Evolutionary conservation across 306 rosid genomes (phyloP), one percentile per base, ranked within the genome.

Genomic region (Prunus campanulata): DNA sequence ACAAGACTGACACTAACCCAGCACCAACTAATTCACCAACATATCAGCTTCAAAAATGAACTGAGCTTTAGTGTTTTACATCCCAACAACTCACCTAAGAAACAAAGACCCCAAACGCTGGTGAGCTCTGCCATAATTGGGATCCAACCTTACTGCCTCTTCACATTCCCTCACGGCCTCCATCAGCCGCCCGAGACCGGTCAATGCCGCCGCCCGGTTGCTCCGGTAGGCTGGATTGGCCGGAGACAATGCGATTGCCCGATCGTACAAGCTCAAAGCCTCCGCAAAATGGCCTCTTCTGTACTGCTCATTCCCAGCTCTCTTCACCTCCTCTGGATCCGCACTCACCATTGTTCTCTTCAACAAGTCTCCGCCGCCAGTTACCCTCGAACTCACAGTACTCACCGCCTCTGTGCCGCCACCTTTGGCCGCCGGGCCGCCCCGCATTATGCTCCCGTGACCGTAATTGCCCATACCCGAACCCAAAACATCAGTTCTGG

Each of bases 391-490:
- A 49, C 51, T 68, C 25, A 25, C 54, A 27, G n/a, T 30, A 47
- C 72, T 30, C 54, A 20, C 42, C 7, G 69, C 72, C 44, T 69
- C 90, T 2, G 66, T 77, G 0, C 72, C 64, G 50, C 67, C 61
- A 15, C 82, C 68, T 82, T 88, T 85, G 13, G 74, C 74, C 2
- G 89, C 70, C 0, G 52, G 74, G 15, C 89, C 89, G 14, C 93
- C 95, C 74, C 98, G 89, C 93, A 95, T 90, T 90, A 95, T 92
- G 78, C 96, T 95, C 1, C 98, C 98, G 32, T 92, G 97, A 35
- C 98, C 98, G 48, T 95, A 95, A 80, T 86, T 89, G 5, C 90
- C 96, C 75, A 73, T 84, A 2, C 98, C 98, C 22, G 91, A 79
- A 11, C 98, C 98, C 78, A 94, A 70, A 22, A 94, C 96, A 63